Evolutionary conservation across 2,329 filamentous ascomycete species (phyloP).

Genomic region (Didymella glomerata): DNA sequence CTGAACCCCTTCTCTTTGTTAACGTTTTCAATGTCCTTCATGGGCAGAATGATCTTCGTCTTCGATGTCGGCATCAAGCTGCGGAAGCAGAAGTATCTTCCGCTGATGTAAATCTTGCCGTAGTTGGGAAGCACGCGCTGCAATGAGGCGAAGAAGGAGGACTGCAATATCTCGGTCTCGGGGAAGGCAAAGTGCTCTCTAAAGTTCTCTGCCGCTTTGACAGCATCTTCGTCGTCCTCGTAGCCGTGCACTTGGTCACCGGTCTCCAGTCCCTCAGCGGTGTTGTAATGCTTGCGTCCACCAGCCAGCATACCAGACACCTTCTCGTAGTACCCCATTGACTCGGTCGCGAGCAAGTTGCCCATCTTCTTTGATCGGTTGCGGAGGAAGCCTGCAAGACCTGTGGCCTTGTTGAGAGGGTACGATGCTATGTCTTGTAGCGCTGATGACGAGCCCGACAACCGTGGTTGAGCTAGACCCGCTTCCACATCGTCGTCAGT

Average conservation of each 20-base stretch:
- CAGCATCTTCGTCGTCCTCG: constrained; percentile 64
- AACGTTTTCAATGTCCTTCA: constrained; percentile 91
- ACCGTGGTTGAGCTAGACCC: constrained; percentile 33
- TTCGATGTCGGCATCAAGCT: constrained; percentile 87
- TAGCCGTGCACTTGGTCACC: constrained; percentile 68
- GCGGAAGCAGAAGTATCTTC: constrained; percentile 88
- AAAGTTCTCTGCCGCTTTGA: constrained; percentile 72
- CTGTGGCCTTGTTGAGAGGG: constrained; percentile 82
- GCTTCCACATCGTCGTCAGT: constrained; percentile 35
- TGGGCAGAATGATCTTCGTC: constrained; percentile 88
- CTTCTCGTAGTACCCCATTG: constrained; percentile 96
- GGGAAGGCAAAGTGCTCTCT: constrained; percentile 91
- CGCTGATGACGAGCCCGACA: constrained; percentile 59
- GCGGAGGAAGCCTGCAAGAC: constrained; percentile 83
- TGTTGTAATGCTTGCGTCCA: constrained; percentile 86
- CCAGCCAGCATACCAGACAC: constrained; percentile 98
- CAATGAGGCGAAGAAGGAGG: constrained; percentile 92
- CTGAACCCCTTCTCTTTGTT: constrained; percentile 95
- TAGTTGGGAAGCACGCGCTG: constrained; percentile 89
- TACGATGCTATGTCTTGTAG: constrained; percentile 73
- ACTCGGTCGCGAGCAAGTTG: constrained; percentile 82
- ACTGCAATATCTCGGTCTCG: constrained; percentile 79
- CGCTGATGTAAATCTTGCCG: constrained; percentile 94
- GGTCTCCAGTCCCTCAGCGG: constrained; percentile 69
- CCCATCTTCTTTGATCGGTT: constrained; percentile 83